Conservation (phyloP, 208 protist species). For the Tritrichomonas musculus region DNA sequence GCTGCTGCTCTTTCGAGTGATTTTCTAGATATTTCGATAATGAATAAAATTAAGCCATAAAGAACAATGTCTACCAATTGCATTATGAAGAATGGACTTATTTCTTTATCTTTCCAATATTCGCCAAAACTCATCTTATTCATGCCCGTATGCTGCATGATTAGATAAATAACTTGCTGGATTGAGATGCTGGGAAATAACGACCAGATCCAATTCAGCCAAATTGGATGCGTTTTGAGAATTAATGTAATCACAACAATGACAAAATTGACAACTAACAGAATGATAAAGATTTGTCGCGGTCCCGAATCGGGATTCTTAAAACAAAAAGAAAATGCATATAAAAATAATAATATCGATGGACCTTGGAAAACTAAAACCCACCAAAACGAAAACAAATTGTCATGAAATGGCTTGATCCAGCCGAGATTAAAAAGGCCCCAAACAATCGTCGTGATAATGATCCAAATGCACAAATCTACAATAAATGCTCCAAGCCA, state of each 20-base stretch:
- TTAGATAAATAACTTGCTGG: background rate
- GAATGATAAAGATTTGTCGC: background rate
- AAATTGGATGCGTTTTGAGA: background rate
- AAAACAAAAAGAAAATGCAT: background rate
- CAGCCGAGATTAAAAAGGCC: background rate
- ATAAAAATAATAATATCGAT: background rate
- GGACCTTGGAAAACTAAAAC: background rate
- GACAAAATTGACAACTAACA: background rate
- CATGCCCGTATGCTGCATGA: background rate
- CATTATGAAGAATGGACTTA: background rate
- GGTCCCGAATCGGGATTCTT: background rate
- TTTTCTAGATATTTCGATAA: background rate
- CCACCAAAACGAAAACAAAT: background rate
- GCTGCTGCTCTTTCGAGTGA: background rate
- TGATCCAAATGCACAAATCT: background rate
- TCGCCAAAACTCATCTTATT: background rate
- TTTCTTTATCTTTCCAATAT: background rate
- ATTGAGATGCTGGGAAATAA: background rate
- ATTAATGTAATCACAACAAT: too few relatives aligned
- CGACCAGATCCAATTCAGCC: background rate
- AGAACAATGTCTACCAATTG: background rate
- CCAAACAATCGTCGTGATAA: background rate
- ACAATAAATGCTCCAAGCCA: background rate
- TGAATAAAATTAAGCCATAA: background rate
- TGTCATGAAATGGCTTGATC: background rate